Evolutionary conservation across 2,329 filamentous ascomycete species (phyloP).

Genomic region (Fusarium brachygibbosum): DNA sequence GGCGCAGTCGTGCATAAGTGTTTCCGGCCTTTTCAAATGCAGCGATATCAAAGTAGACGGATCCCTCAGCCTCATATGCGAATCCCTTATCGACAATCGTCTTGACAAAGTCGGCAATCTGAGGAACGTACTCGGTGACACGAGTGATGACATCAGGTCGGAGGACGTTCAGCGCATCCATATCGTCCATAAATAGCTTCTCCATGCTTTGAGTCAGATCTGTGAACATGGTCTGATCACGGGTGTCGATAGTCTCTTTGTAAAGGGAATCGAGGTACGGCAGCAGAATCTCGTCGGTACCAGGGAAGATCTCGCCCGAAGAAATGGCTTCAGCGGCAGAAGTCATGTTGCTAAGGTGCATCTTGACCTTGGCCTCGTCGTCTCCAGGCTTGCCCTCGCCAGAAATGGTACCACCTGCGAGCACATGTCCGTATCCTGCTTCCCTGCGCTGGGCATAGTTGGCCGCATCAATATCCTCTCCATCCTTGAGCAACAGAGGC

Average conservation of each 20-base stretch:
- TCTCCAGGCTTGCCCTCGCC: constrained; percentile 76
- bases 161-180: constrained; percentile 87
- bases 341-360: constrained; percentile 80
- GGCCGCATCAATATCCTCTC: constrained; percentile 60
- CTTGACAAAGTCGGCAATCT: constrained; percentile 89
- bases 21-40: constrained; percentile 89
- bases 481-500: constrained; percentile 63
- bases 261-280: constrained; percentile 83
- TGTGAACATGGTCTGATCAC: constrained; percentile 82
- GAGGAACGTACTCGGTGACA: constrained; percentile 91
- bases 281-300: constrained; percentile 76
- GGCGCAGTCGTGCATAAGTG: constrained; percentile 85
- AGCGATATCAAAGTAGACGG: constrained; percentile 93
- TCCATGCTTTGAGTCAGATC: constrained; percentile 89
- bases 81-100: constrained; percentile 87
- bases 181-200: constrained; percentile 87
- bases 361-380: constrained; percentile 87
- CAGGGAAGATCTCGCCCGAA: constrained; percentile 65
- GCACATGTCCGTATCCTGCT: constrained; percentile 65
- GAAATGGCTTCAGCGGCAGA: constrained; percentile 64
- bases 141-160: constrained; percentile 85
- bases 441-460: constrained; percentile 67
- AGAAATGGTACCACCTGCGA: constrained; percentile 67
- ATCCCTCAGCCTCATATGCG: constrained; percentile 84
- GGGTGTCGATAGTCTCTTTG: constrained; percentile 72